Evolutionary conservation across 2,329 filamentous ascomycete genomes (phyloP), one percentile per base, ranked within the genome.

Genomic region (Magnaporthiopsis incrustans): DNA sequence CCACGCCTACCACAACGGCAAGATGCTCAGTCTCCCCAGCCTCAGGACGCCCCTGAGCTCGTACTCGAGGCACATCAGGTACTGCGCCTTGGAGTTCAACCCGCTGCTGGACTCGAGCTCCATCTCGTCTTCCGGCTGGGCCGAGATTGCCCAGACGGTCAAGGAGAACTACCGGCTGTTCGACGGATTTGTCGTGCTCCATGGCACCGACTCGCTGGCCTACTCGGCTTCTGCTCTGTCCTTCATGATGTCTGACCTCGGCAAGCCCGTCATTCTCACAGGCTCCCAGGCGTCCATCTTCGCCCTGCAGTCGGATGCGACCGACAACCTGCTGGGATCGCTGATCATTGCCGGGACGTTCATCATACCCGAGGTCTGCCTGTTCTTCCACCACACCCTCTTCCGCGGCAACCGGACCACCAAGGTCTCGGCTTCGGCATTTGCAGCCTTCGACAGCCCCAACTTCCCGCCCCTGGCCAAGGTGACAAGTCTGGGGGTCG

Each of bases 301-400:
- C 70, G 88, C 93, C 66, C 84, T 96, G 32, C 92, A 97, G 76
- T 95, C 90, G 62, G 93, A 97, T 74, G 93, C 92, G 12, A 90
- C 92, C 53, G 92, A 96, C 77, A 97, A 97, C 71, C 83, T 97
- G 15, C 84, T 97, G 6, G 91, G 91, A 26, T 93, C 91, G 1
- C 82, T 97, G 71, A 92, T 97, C 72, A 89, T 97, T 64, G 93
- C 93, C 3, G 92, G 92, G 44, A 95, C 95, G 66, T 96, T 96
- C 73, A 90, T 92, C 78, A 91, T 97, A 65, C 92, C 93, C 0
- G 93, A 97, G 74, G 93, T 97, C 63, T 93, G 91, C 73, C 82
- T 97, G 50, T 97, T 96, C 79, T 97, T 97, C 81, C 91, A 95
- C 76, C 90, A 96, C 78, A 91, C 88, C 69, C 84, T 97, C 26